A percentile compares a stretch with the other conserved stretches of the same genome.
Conservation (phyloP, 108 stramenopile species). For the Chaetoceros tenuissimus region DNA sequence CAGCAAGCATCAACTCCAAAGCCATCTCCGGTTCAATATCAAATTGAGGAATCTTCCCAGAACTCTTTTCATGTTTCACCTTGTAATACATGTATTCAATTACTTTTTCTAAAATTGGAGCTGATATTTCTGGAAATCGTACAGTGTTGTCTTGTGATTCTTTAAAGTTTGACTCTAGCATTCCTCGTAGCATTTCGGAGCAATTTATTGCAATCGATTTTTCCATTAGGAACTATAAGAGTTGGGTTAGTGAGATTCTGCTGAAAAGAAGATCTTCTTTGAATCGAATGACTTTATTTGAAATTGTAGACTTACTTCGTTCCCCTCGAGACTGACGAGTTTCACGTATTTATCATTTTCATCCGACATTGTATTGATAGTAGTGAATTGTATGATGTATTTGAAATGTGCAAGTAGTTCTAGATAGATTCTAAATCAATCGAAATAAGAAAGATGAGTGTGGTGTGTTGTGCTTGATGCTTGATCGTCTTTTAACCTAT, state of each 20-base stretch:
- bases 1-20: constrained; percentile 74
- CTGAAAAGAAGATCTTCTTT: constrained; percentile 17
- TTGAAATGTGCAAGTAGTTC: no score
- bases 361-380: no score
- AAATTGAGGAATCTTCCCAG: constrained; percentile 69
- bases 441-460: no score
- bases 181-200: constrained; percentile 57
- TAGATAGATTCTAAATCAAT: no score
- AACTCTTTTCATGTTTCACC: constrained; percentile 48
- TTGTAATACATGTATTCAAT: constrained; percentile 79
- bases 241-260: neutral
- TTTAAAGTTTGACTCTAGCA: constrained; percentile 72
- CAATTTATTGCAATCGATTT: constrained; percentile 27
- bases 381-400: no score
- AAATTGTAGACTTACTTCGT: constrained; percentile 23
- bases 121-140: constrained; percentile 68
- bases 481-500: no score
- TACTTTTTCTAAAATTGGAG: constrained; percentile 65
- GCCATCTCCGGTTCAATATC: constrained; percentile 79
- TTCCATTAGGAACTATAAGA: constrained; percentile 25
- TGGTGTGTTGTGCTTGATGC: no score
- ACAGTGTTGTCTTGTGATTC: constrained; percentile 77
- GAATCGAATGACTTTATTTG: neutral
- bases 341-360: constrained; percentile 57
- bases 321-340: constrained; percentile 68